Evolutionary conservation across 2,329 filamentous ascomycete genomes (phyloP).

Genomic region (Penicillium sp.): DNA sequence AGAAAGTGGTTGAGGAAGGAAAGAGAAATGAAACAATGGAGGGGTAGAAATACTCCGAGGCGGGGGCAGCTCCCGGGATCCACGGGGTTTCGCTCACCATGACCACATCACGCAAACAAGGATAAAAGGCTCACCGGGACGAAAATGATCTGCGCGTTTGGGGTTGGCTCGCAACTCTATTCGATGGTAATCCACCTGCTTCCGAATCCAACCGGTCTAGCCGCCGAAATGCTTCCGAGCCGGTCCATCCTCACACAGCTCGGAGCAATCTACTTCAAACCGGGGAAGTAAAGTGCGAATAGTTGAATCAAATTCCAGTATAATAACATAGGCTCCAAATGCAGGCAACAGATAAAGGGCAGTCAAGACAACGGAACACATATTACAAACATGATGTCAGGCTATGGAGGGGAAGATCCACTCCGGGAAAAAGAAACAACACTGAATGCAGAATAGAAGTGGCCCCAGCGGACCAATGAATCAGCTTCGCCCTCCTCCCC

Average conservation of each 20-base stretch:
- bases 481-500: not conserved
- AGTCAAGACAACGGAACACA: slow-evolving; percentile 1
- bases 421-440: slow-evolving; percentile 3
- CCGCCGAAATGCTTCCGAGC: not conserved
- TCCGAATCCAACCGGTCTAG: slow-evolving; percentile 15
- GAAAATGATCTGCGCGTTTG: slow-evolving; percentile 1
- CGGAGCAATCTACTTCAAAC: not conserved
- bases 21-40: slow-evolving; percentile 7
- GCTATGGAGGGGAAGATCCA: slow-evolving; percentile 2
- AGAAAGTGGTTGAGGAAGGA: slow-evolving; percentile 5
- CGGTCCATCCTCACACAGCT: not conserved
- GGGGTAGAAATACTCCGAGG: slow-evolving; percentile 20
- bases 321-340: slow-evolving; percentile 20
- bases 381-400: slow-evolving; percentile 15
- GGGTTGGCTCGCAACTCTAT: slow-evolving; percentile 17
- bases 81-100: slow-evolving; percentile 6
- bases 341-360: slow-evolving; percentile 11
- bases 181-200: slow-evolving; percentile 2
- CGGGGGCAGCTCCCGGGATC: not conserved
- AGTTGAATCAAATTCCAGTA: not conserved
- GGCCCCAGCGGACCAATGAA: not conserved
- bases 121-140: slow-evolving; percentile 16
- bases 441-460: slow-evolving; percentile 14
- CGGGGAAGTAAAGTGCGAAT: not conserved
- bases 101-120: not conserved